Evolutionary conservation across 257 asterid species (phyloP).

Genomic region (Nemophila menziesii): DNA sequence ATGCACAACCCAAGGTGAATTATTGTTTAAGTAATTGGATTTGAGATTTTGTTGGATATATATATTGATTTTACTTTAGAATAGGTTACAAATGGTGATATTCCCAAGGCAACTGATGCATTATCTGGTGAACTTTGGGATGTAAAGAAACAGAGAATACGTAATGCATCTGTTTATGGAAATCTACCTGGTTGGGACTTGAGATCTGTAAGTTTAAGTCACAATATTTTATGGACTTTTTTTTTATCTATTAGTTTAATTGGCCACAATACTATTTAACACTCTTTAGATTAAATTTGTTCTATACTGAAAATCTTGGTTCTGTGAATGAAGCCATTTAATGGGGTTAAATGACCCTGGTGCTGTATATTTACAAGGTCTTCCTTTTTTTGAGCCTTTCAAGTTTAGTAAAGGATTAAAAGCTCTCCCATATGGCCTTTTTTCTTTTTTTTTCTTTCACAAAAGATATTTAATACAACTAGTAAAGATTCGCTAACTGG

Average conservation of each 20-base stretch:
- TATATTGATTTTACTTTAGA: slow-evolving; percentile 12
- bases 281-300: too few species aligned
- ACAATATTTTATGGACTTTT: neutral
- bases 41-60: slow-evolving; percentile 12
- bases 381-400: too few species aligned
- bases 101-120: slow-evolving; percentile 77
- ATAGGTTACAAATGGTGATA: slow-evolving; percentile 72
- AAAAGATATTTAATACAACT: too few species aligned
- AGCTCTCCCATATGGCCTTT: too few species aligned
- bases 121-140: slow-evolving; percentile 99
- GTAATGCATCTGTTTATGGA: slow-evolving; percentile 73
- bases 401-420: too few species aligned
- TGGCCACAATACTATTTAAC: too few species aligned
- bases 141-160: slow-evolving; percentile 88
- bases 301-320: too few species aligned
- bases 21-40: slow-evolving; percentile 10
- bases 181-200: slow-evolving; percentile 90
- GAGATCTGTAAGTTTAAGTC: slow-evolving; percentile 71
- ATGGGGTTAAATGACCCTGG: too few species aligned
- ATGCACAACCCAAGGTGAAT: slow-evolving; percentile 68
- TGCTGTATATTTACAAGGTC: too few species aligned
- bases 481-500: too few species aligned
- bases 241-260: neutral
- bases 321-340: too few species aligned
- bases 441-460: too few species aligned